These are phyloP conservation scores for Aureobasidium sp. DNA, from an alignment of 2,329 filamentous ascomycete species.

Conservation along the genomic window DNA sequence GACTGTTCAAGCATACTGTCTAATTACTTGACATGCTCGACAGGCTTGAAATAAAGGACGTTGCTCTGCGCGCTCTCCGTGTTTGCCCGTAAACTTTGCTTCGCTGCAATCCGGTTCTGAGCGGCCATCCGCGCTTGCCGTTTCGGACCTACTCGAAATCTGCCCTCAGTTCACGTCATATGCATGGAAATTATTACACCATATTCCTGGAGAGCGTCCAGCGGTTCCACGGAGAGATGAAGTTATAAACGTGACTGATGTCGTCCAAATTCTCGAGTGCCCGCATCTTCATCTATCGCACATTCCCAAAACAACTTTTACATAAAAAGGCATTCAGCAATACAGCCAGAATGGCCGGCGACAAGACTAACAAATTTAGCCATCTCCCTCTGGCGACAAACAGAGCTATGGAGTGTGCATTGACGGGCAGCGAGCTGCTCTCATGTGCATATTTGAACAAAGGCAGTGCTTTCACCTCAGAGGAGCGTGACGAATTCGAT, in stretches of 20 bases:
- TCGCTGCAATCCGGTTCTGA: too few relatives aligned
- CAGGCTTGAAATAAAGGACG: too few relatives aligned
- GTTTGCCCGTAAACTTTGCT: too few relatives aligned
- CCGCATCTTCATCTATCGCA: background rate
- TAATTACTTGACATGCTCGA: too few relatives aligned
- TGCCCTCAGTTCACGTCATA: too few relatives aligned
- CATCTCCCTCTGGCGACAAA: constrained; percentile 16
- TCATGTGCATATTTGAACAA: constrained; percentile 71
- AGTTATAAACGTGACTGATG: background rate
- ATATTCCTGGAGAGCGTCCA: too few relatives aligned
- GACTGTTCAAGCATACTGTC: too few relatives aligned
- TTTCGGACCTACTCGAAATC: too few relatives aligned
- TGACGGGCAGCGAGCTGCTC: constrained; percentile 43
- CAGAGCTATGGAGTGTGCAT: constrained; percentile 17
- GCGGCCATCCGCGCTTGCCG: too few relatives aligned
- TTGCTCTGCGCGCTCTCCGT: too few relatives aligned
- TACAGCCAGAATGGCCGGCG: background rate
- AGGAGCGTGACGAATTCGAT: constrained; percentile 64
- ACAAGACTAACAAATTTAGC: constrained; percentile 4
- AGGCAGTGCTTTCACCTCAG: constrained; percentile 65
- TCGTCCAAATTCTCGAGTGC: background rate
- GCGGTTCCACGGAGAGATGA: too few relatives aligned
- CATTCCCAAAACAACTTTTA: background rate
- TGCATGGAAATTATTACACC: too few relatives aligned
- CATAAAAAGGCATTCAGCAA: background rate